Conservation (phyloP, 495 filamentous ascomycete genomes). For the Immersiella caudata region DNA sequence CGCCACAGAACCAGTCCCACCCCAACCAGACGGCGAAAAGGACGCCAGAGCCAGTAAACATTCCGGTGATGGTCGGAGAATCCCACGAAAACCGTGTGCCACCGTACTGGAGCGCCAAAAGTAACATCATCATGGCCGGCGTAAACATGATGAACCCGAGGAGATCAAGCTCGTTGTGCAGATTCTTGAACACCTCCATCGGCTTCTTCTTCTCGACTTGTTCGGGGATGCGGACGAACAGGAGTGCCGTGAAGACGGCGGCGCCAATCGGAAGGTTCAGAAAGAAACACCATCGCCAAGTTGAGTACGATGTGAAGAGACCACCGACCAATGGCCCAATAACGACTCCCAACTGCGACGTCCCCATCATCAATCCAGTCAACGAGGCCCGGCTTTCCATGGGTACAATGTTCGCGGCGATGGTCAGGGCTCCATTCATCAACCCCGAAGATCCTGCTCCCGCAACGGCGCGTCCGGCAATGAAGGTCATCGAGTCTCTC, state of each 20-base stretch:
- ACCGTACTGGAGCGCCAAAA: conserved; percentile 81
- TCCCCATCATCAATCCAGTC: conserved; percentile 42
- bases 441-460: conserved; percentile 50
- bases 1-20: conserved; percentile 61
- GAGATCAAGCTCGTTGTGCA: conserved; percentile 66
- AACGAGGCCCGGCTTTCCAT: conserved; percentile 43
- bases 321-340: conserved; percentile 66
- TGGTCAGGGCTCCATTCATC: conserved; percentile 44
- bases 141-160: conserved; percentile 65
- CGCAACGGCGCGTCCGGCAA: conserved; percentile 59
- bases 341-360: conserved; percentile 70
- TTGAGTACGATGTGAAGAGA: conserved; percentile 48
- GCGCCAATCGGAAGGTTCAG: conserved; percentile 72
- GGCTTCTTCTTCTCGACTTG: conserved; percentile 43
- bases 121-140: conserved; percentile 66
- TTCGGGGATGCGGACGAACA: conserved; percentile 53
- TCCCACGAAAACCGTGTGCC: conserved; percentile 67
- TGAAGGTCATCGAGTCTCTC: conserved; percentile 48
- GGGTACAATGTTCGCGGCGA: conserved; percentile 38
- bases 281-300: conserved; percentile 71
- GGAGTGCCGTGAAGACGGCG: conserved; percentile 58
- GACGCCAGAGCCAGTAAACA: conserved; percentile 64
- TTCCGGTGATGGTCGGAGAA: conserved; percentile 61
- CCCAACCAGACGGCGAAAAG: conserved; percentile 60
- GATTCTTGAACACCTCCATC: conserved; percentile 32